These are phyloP conservation scores for Talaromyces atroroseus DNA, from an alignment of 2,329 filamentous ascomycete species.

Conservation along the genomic window DNA sequence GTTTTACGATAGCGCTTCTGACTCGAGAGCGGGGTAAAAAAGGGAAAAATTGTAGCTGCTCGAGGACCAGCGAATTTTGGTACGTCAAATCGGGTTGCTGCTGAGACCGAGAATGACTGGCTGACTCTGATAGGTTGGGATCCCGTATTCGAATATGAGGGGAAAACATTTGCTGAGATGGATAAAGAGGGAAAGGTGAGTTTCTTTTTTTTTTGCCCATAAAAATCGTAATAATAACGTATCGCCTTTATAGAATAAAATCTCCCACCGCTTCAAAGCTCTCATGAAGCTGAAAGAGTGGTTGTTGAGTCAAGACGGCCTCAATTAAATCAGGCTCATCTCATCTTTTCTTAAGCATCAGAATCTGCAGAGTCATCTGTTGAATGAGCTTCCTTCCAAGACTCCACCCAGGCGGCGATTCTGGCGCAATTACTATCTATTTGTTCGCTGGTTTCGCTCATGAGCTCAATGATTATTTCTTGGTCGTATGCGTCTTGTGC, in stretches of 20 bases:
- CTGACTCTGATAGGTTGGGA: slow-evolving; percentile 69
- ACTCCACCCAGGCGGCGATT: slow-evolving; percentile 72
- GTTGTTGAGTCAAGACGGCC: slow-evolving; percentile 60
- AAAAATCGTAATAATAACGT: neutral
- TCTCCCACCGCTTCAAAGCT: slow-evolving; percentile 87
- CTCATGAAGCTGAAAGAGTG: slow-evolving; percentile 78
- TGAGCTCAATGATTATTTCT: slow-evolving; percentile 82
- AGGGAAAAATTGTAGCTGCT: slow-evolving; percentile 77
- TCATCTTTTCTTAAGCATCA: neutral
- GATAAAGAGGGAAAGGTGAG: slow-evolving; percentile 78
- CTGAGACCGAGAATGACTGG: neutral
- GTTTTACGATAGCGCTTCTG: neutral
- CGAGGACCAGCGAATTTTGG: slow-evolving; percentile 79
- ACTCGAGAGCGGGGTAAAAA: neutral
- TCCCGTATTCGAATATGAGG: slow-evolving; percentile 88
- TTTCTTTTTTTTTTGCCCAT: neutral
- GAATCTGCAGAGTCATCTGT: neutral
- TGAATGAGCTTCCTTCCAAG: slow-evolving; percentile 62
- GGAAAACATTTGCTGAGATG: slow-evolving; percentile 95
- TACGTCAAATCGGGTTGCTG: slow-evolving; percentile 31
- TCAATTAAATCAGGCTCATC: neutral
- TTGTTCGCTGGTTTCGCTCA: slow-evolving; percentile 74
- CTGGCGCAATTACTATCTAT: slow-evolving; percentile 84
- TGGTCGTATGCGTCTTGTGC: slow-evolving; percentile 80
- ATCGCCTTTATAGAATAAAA: slow-evolving; percentile 57